Evolutionary conservation across 495 filamentous ascomycete species (phyloP), one percentile per base, ranked within the genome.

Genomic region (Staphylotrichum tortipilum): DNA sequence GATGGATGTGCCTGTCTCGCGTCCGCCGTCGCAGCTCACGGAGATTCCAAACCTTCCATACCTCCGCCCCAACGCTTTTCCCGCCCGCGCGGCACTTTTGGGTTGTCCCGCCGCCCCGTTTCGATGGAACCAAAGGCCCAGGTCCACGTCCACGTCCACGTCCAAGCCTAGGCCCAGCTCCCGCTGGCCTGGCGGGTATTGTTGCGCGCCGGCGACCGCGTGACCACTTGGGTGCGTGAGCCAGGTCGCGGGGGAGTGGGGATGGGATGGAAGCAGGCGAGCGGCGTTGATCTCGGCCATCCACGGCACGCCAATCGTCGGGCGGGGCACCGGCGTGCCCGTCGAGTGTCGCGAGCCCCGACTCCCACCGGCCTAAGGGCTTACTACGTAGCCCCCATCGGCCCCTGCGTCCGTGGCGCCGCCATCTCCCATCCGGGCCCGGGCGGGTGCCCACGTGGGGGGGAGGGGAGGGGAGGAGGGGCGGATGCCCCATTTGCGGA

Each of bases 391-490:
- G 10, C 5, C 17, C 33, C 22, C 29, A 24, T 44, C 49, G 10
- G 40, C 7, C 22, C 17, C 50, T 43, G 44, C 23, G 44, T 44
- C 44, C 30, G 36, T 42, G 36, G 18, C 38, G 44, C 37, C 31
- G 37, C 29, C 37, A 12, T 24, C 19, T 36, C 37, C 33, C 24
- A 8, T 49, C 45, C 26, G 29, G 39, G 24, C 18, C 38, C 51
- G 29, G 34, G 36, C 51, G 31, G 38, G 31, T 44, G 22, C 21
- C 37, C 50, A 53, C 50, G 50, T 48, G 44, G 37, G 15, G 6
- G n/a, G n/a, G n/a, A n/a, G n/a, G n/a, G n/a, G n/a, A n/a, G n/a
- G n/a, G n/a, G n/a, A n/a, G 26, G 33, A 31, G 21, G 34, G 30
- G 8, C 34, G 49, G 5, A 7, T 23, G 22, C 23, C 37, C 37